Conservation (phyloP, 345 rosid genomes). For the Syzygium aqueum region DNA sequence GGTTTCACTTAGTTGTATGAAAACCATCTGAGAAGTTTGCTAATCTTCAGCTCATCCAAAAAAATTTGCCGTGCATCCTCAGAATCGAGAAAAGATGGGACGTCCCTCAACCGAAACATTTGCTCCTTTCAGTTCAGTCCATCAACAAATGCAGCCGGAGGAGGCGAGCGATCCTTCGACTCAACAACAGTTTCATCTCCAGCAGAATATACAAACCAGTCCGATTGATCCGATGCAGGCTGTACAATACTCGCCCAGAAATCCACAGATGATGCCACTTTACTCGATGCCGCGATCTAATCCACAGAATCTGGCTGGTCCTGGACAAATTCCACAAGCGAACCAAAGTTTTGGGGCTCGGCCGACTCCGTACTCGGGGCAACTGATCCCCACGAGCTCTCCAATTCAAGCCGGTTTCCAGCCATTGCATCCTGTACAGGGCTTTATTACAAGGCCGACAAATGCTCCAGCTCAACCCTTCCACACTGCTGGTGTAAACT, state of each 20-base stretch:
- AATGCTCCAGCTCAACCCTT: not conserved
- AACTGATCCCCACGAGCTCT: not conserved
- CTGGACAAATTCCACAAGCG: not conserved
- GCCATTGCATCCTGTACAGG: not conserved
- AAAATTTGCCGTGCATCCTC: not conserved
- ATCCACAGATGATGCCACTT: not conserved
- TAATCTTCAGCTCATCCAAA: not conserved
- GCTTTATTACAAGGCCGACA: not conserved
- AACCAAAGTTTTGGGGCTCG: not conserved
- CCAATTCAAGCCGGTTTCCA: not conserved
- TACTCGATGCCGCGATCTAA: not conserved
- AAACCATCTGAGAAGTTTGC: not conserved
- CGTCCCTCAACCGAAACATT: not conserved
- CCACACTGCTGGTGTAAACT: not conserved
- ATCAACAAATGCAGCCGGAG: rapidly evolving
- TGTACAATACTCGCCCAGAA: not conserved
- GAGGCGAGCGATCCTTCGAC: not conserved
- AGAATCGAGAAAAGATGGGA: not conserved
- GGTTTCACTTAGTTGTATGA: not conserved
- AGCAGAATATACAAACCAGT: not conserved
- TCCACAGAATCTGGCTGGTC: not conserved
- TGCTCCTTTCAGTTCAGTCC: not conserved
- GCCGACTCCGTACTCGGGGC: not conserved
- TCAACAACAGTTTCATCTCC: not conserved
- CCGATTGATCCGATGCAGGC: not conserved